These are phyloP conservation scores for Nitzschia sp. DNA, from an alignment of 108 stramenopile species.

Conservation along the genomic window DNA sequence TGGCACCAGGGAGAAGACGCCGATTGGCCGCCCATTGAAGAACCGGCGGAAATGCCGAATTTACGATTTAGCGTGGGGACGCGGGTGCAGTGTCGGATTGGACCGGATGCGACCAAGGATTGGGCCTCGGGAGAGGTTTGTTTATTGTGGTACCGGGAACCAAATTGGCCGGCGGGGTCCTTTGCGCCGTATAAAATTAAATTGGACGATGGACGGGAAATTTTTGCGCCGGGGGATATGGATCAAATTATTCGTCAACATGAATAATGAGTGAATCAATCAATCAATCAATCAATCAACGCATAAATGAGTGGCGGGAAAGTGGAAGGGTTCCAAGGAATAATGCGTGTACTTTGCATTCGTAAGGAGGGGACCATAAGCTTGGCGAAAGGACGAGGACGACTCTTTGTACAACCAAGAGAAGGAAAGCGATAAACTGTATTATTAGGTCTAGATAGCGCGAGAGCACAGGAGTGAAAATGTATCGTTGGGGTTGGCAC, in stretches of 20 bases:
- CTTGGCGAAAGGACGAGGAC: too few species aligned
- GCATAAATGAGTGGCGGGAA: too few species aligned
- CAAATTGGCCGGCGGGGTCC: conserved; percentile 76
- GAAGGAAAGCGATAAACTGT: too few species aligned
- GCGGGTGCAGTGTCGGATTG: conserved; percentile 83
- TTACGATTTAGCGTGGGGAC: conserved; percentile 81
- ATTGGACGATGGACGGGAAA: conserved; percentile 86
- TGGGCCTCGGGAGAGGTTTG: conserved; percentile 83
- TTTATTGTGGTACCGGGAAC: conserved; percentile 86
- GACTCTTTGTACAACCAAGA: too few species aligned
- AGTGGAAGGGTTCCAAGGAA: too few species aligned
- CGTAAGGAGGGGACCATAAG: too few species aligned
- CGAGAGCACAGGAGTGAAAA: too few species aligned
- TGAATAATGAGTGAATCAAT: not conserved
- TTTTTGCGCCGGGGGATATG: conserved; percentile 90
- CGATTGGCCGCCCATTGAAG: conserved; percentile 79
- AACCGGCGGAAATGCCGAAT: conserved; percentile 47
- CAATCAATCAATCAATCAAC: too few species aligned
- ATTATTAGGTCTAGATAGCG: too few species aligned
- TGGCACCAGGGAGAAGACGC: conserved; percentile 81
- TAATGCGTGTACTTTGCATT: too few species aligned
- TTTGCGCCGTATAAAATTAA: conserved; percentile 93
- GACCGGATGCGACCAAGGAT: conserved; percentile 78
- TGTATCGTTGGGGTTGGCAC: too few species aligned
- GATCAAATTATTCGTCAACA: conserved; percentile 67